Conservation (phyloP, 192 early-diverging fungal species). For the Coemansia nantahalensis region DNA sequence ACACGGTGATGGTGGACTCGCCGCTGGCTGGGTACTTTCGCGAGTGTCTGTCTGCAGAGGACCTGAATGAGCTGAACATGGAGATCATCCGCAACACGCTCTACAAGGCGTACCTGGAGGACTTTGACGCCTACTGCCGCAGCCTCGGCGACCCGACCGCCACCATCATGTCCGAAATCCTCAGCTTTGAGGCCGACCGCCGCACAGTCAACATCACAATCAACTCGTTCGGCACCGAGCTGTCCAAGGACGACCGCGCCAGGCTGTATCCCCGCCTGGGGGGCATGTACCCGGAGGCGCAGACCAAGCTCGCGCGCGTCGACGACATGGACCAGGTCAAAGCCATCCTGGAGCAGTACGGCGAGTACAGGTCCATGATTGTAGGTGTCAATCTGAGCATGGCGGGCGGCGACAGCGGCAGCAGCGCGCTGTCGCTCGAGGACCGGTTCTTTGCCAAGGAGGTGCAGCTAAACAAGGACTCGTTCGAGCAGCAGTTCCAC, state of each 20-base stretch:
- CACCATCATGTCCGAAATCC: constrained; percentile 90
- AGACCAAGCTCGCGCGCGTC: constrained; percentile 71
- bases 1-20: constrained; percentile 94
- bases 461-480: constrained; percentile 87
- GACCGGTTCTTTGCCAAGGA: constrained; percentile 96
- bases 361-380: constrained; percentile 88
- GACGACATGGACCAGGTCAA: constrained; percentile 98
- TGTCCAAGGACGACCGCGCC: constrained; percentile 92
- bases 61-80: constrained; percentile 99
- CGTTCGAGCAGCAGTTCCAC: constrained; percentile 97
- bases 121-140: constrained; percentile 91
- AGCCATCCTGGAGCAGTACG: constrained; percentile 73
- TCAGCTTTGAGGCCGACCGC: constrained; percentile 98
- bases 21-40: constrained; percentile 98
- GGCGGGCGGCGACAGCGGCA: constrained; percentile 18
- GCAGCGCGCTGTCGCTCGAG: constrained; percentile 75
- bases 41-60: constrained; percentile 94
- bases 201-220: constrained; percentile 98
- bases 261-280: constrained; percentile 93
- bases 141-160: constrained; percentile 78
- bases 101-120: constrained; percentile 98
- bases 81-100: constrained; percentile 99
- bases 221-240: constrained; percentile 97
- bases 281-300: constrained; percentile 90
- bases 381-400: constrained; percentile 54